Conservation (phyloP, 2,329 filamentous ascomycete species). For the Dryadomyces quercus-mongolicae region DNA sequence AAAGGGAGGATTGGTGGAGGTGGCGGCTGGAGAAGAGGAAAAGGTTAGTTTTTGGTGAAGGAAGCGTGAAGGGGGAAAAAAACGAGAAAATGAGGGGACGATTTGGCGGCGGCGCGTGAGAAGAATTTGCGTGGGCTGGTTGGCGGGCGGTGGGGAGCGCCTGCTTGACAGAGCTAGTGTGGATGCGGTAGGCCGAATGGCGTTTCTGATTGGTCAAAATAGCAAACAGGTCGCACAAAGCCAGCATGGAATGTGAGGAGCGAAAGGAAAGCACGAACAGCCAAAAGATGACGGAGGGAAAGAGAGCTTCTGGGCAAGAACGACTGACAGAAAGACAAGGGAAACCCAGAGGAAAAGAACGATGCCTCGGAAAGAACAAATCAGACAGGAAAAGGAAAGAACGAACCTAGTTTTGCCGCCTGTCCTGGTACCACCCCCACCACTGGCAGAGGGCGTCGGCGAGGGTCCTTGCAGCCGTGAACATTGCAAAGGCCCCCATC, state of each 20-base stretch:
- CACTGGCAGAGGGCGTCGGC: too few species aligned
- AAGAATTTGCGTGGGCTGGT: slow-evolving; percentile 6
- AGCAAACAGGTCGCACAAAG: neutral
- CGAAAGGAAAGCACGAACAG: neutral
- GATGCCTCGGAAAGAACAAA: neutral
- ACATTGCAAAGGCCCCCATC: too few species aligned
- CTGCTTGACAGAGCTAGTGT: slow-evolving; percentile 1
- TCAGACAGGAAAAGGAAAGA: neutral
- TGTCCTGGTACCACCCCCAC: too few species aligned
- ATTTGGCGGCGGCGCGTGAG: slow-evolving; percentile 4
- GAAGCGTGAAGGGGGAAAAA: slow-evolving; percentile 3
- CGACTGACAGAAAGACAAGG: neutral
- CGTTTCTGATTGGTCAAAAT: slow-evolving; percentile 1
- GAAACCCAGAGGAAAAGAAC: neutral
- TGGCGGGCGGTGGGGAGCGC: slow-evolving; percentile 2
- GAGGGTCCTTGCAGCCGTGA: too few species aligned
- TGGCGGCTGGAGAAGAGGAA: neutral
- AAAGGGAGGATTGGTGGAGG: neutral
- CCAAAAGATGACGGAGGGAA: neutral
- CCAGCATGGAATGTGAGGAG: neutral
- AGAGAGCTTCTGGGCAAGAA: too few species aligned
- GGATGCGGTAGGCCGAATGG: neutral
- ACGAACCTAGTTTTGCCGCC: too few species aligned
- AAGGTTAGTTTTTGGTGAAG: neutral
- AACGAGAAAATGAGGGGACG: slow-evolving; percentile 4